These are phyloP conservation scores for Heimioporus retisporus DNA, from an alignment of 1,284 basidiomycete genomes.

Conservation along the genomic window DNA sequence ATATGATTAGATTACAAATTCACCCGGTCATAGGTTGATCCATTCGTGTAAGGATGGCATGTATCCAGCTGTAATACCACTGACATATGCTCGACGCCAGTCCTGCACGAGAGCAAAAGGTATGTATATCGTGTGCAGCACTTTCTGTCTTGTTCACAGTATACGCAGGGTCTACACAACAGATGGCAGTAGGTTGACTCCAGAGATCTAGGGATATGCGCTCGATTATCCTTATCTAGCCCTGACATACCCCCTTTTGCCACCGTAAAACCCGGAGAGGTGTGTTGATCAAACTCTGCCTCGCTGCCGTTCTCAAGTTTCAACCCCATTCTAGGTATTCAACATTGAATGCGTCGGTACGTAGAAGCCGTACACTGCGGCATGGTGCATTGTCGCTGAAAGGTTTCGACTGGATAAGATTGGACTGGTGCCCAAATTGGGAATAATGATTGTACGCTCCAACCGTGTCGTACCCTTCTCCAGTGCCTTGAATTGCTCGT, in stretches of 20 bases:
- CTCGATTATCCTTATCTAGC: conserved; percentile 44
- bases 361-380: conserved; percentile 26
- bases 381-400: neutral
- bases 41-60: conserved; percentile 36
- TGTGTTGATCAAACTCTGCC: conserved; percentile 29
- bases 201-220: neutral
- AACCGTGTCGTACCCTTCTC: neutral
- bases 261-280: conserved; percentile 75
- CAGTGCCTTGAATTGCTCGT: neutral
- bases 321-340: conserved; percentile 60
- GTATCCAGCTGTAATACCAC: neutral
- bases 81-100: conserved; percentile 32
- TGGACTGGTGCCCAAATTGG: conserved; percentile 84
- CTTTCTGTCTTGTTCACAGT: neutral
- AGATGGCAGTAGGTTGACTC: conserved; percentile 72
- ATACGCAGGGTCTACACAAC: conserved; percentile 70
- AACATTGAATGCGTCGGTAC: conserved; percentile 79
- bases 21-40: conserved; percentile 32
- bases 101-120: conserved; percentile 72
- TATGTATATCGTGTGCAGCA: conserved; percentile 31
- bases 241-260: conserved; percentile 75
- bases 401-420: conserved; percentile 49
- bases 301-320: neutral
- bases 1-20: neutral
- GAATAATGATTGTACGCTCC: conserved; percentile 74